Percentiles rank a stretch among this genome's conserved stretches.
These are phyloP conservation scores for Epichloe baconii DNA, from an alignment of 2,329 filamentous ascomycete genomes.

Conservation along the genomic window DNA sequence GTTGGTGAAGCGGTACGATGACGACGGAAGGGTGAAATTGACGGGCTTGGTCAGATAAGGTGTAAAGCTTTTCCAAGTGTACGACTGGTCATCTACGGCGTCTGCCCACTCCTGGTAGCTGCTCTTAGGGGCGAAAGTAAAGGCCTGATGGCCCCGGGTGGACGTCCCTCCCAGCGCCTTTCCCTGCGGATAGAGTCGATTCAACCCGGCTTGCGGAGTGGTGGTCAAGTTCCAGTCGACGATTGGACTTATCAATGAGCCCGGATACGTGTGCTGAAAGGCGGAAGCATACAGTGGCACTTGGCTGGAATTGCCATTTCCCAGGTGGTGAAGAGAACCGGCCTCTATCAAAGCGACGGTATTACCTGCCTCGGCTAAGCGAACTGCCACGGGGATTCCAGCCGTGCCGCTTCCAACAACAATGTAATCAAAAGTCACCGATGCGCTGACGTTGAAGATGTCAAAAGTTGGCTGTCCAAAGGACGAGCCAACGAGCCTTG, in stretches of 20 bases:
- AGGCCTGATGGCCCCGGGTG: neutral
- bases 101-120: neutral
- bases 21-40: neutral
- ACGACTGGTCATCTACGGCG: neutral
- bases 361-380: slow-evolving; percentile 25
- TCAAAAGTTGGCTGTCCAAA: neutral
- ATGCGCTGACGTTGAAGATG: neutral
- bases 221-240: neutral
- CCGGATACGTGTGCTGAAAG: neutral
- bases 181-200: neutral
- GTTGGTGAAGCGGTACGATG: neutral
- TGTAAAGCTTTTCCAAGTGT: neutral
- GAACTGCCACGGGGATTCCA: slow-evolving; percentile 34
- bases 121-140: neutral
- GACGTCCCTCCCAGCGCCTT: neutral
- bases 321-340: slow-evolving; percentile 12
- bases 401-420: slow-evolving; percentile 41
- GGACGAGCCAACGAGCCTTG: too few relatives aligned
- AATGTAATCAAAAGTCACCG: slow-evolving; percentile 19
- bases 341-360: slow-evolving; percentile 20
- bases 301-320: neutral
- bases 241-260: neutral
- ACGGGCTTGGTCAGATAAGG: neutral
- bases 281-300: neutral
- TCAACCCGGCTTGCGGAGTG: neutral